Base-by-base conservation (phyloP, 176 grass and related monocot species). In the Carex parvula region DNA sequence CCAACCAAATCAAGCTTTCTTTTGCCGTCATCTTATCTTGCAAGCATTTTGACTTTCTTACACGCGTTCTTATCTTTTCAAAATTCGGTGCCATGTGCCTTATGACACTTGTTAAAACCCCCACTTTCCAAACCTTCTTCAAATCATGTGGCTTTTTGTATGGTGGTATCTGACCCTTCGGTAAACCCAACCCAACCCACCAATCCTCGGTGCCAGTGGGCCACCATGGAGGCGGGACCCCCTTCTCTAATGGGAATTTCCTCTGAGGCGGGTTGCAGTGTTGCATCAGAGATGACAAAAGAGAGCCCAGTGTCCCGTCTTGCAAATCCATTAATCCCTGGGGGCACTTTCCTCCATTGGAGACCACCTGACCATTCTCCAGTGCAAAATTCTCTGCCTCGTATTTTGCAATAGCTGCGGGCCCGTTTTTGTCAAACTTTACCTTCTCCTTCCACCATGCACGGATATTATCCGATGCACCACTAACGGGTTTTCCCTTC, bases 371-470 rank as follows among this genome's bases (percentile, higher is more conserved):
- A 64, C 84, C 82, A 89, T 77, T 52, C 41, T 64, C 65, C 2
- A 39, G 55, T 5, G 71, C 89, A 71, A 93, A 78, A 87, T 90
- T 93, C 8, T 95, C 96, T 4, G 89, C 66, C 85, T 93, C 89
- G 10, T 93, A 99, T 26, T 90, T 99, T 1, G 87, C 89, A 12
- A 99, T 93, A 11, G 96, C 96, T 0, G 83, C 91, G 0, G 89
- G 96, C 1, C 96, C 96, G 8, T 99, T 99, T 90, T 95, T 99
- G 89, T 99, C 96, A 83, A 99, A 99, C 89, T 85, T 95, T 26
- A 99, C 96, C 85, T 95, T 99, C 79, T 99, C 96, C 86, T 99
- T 99, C 96, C 96, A 99, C 96, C 96, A 99, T 55, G 91, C 96
- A 84, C 96, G 91, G 35, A 99, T 90, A 24, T 99, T 99, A 79